Percentiles rank a stretch among this genome's conserved stretches.
Evolutionary conservation across 768 basidiomycete species (phyloP).

Genomic region (Tubosaeta sp.): DNA sequence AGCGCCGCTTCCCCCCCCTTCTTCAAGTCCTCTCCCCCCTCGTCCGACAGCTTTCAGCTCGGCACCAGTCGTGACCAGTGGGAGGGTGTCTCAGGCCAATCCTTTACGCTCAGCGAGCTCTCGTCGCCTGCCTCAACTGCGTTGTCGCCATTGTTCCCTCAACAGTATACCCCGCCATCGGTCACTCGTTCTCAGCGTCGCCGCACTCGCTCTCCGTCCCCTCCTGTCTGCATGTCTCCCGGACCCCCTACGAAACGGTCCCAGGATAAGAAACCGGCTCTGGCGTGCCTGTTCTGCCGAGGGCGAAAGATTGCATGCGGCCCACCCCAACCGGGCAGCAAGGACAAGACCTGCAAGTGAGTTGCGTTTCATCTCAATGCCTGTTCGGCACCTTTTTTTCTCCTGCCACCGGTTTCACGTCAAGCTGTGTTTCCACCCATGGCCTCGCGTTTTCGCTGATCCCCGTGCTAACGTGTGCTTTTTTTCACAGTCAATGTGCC

Average conservation of each 20-base stretch:
- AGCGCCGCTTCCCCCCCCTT: constrained; percentile 17
- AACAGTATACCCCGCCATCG: constrained; percentile 12
- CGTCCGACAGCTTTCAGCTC: constrained; percentile 9
- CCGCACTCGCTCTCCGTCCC: constrained; percentile 27
- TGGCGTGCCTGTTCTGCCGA: constrained; percentile 64
- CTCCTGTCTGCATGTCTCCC: constrained; percentile 20
- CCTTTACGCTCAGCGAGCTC: constrained; percentile 19
- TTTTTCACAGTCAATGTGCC: constrained; percentile 60
- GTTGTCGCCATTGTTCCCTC: constrained; percentile 11
- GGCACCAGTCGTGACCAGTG: constrained; percentile 16
- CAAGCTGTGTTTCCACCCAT: constrained; percentile 11
- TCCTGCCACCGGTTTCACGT: constrained; percentile 12
- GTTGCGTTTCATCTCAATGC: constrained; percentile 24
- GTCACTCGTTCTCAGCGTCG: constrained; percentile 17
- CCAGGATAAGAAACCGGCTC: constrained; percentile 51
- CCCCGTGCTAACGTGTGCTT: constrained; percentile 27
- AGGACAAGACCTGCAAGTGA: constrained; percentile 63
- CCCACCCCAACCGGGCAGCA: constrained; percentile 48
- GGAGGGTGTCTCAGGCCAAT: constrained; percentile 18
- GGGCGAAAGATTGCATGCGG: constrained; percentile 70
- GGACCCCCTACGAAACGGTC: constrained; percentile 21
- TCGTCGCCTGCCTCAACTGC: constrained; percentile 3
- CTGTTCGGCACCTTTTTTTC: constrained; percentile 1
- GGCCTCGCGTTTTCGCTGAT: constrained; percentile 25
- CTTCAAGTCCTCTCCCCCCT: constrained; percentile 10